A percentile compares a stretch with the other conserved stretches of the same genome.
phyloP scores from a whole-genome alignment of 1,139 yeast genomes.

The Waltiozyma sp. region DNA sequence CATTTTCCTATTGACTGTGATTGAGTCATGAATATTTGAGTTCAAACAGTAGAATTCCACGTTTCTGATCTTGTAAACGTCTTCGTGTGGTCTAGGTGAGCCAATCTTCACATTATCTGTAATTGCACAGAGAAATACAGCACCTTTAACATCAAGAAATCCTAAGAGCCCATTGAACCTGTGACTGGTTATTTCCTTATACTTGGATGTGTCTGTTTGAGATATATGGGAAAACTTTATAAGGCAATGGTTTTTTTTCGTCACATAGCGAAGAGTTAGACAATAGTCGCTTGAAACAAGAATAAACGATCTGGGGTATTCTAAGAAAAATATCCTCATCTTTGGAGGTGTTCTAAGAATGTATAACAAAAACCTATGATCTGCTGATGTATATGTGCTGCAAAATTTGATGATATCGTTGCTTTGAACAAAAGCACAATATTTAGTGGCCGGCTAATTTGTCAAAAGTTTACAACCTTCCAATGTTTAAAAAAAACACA shows the following conservation, averaged over 20 bases:
- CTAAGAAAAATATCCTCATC: slow-evolving; percentile 27
- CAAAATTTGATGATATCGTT: too few species aligned
- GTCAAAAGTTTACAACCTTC: too few species aligned
- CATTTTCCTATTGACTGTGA: slow-evolving; percentile 18
- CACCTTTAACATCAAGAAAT: slow-evolving; percentile 40
- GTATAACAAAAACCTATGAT: too few species aligned
- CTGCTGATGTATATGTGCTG: too few species aligned
- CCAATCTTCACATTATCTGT: slow-evolving; percentile 49
- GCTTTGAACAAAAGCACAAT: too few species aligned
- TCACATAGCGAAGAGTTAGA: slow-evolving; percentile 27
- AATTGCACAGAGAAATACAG: slow-evolving; percentile 46
- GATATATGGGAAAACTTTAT: slow-evolving; percentile 40
- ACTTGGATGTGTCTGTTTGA: slow-evolving; percentile 28
- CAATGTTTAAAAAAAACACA: too few species aligned
- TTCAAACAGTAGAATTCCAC: slow-evolving; percentile 57
- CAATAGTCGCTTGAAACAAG: slow-evolving; percentile 38
- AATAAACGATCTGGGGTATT: slow-evolving; percentile 43
- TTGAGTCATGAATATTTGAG: slow-evolving; percentile 40
- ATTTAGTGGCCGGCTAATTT: too few species aligned
- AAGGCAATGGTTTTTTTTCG: slow-evolving; percentile 23
- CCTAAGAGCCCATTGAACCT: slow-evolving; percentile 51
- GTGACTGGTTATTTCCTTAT: slow-evolving; percentile 30
- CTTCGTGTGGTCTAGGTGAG: slow-evolving; percentile 44
- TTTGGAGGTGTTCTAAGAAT: too few species aligned
- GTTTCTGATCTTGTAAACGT: slow-evolving; percentile 38